phyloP scores from a whole-genome alignment of 169 alveolate species.

The Plasmodium knowlesi region DNA sequence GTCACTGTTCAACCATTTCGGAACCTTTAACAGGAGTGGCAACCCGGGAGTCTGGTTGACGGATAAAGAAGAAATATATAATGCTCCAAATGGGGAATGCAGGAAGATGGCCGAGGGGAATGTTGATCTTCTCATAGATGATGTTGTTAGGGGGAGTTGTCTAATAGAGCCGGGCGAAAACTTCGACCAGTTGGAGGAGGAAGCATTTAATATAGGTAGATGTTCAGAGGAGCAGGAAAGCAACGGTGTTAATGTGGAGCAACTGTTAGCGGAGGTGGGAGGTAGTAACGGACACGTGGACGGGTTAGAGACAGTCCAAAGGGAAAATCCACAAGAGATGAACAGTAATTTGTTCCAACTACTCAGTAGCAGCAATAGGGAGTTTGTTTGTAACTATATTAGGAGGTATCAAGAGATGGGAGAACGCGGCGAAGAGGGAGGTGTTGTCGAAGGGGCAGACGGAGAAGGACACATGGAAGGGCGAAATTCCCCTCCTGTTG shows the following conservation, averaged over 20 bases:
- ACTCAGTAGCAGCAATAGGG: neutral
- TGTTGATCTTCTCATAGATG: neutral
- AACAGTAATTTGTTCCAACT: neutral
- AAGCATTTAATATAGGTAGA: neutral
- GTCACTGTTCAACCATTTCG: conserved; percentile 6
- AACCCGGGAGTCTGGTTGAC: neutral
- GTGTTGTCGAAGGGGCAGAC: neutral
- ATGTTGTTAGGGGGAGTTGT: neutral
- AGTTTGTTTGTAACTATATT: neutral
- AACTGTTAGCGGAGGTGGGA: neutral
- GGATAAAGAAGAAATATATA: conserved; percentile 1
- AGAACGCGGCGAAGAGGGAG: neutral
- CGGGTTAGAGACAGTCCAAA: neutral
- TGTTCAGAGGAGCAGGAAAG: neutral
- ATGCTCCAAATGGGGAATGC: neutral
- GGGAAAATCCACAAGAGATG: neutral
- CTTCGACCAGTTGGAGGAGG: neutral
- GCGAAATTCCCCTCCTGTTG: neutral
- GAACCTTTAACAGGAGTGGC: conserved; percentile 29
- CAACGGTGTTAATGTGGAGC: neutral
- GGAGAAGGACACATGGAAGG: neutral
- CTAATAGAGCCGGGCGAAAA: neutral
- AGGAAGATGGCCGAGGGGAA: neutral
- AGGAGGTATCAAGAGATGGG: neutral
- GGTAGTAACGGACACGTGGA: neutral